These are phyloP conservation scores for Aspergillus luchuensis DNA, from an alignment of 2,329 filamentous ascomycete genomes.

Conservation along the genomic window DNA sequence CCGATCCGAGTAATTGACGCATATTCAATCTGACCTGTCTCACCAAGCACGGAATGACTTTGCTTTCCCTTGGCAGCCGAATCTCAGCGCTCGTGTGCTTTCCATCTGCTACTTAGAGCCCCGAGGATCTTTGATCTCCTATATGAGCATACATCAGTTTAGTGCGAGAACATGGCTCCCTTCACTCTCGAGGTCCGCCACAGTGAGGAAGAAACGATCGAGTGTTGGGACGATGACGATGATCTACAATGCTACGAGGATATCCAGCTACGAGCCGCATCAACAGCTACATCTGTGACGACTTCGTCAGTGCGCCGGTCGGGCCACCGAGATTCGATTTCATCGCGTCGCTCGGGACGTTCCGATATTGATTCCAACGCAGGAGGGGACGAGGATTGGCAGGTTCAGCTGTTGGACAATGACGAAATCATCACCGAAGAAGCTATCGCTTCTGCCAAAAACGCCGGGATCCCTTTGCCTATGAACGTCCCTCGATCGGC, in stretches of 20 bases:
- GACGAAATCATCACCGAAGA: conserved; percentile 82
- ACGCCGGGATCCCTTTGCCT: conserved; percentile 88
- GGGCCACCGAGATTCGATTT: conserved; percentile 71
- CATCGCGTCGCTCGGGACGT: conserved; percentile 77
- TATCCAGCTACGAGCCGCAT: conserved; percentile 48
- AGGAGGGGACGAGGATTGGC: conserved; percentile 79
- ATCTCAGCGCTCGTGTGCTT: conserved; percentile 25
- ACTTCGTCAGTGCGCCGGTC: conserved; percentile 47
- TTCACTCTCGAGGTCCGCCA: conserved; percentile 37
- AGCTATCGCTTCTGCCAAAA: conserved; percentile 83
- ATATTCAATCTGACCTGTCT: not conserved
- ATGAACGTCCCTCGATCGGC: conserved; percentile 84
- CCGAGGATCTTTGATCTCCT: not conserved
- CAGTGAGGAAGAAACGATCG: conserved; percentile 42
- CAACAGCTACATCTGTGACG: conserved; percentile 48
- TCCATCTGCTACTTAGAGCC: conserved; percentile 22
- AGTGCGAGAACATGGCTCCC: conserved; percentile 38
- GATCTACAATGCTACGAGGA: conserved; percentile 52
- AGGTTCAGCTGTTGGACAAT: conserved; percentile 79
- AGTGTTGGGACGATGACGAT: conserved; percentile 54
- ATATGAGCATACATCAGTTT: conserved; percentile 1
- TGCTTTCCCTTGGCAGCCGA: conserved; percentile 21
- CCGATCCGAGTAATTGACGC: not conserved
- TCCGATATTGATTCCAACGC: conserved; percentile 77
- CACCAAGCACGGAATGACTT: conserved; percentile 31